Evolutionary conservation across 805 yeast genomes (phyloP), one percentile per base, ranked within the genome.

Genomic region (Yarrowia sp.): DNA sequence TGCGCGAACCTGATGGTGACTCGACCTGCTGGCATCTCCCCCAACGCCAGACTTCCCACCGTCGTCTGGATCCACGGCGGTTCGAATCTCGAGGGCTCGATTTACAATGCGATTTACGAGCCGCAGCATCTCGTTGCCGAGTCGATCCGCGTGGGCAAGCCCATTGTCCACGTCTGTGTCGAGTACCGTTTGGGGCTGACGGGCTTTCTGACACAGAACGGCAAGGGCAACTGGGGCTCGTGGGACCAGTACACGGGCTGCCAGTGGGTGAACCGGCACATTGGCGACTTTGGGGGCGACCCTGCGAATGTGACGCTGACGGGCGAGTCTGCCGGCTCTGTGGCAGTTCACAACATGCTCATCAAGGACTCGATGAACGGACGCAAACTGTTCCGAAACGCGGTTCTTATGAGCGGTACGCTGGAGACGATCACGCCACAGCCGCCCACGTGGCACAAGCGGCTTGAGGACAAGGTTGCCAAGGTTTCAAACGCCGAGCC

Each of bases 191-290:
- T 77, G 3, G 72, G 72, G 14, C 67, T 72, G 9, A 67, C 74
- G 64, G 77, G 83, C 42, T 71, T 78, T 73, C 73, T 71, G 73
- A 79, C 63, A 67, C 72, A 72, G 27, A 71, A 73, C 29, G 72
- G 71, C 6, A 60, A 68, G 14, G 73, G 73, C 4, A 78, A 80
- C 65, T 73, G 73, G 56, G 81, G 80, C 6, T 71, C 80, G 55
- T 76, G 77, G 76, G 84, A 81, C 68, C 84, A 80, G 68, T 69
- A 77, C 53, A 62, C 71, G 33, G 83, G 80, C 0, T 66, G 80
- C 4, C 75, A 76, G 65, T 81, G 84, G 85, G 75, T 76, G 3
- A 72, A 73, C 49, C 65, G 71, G 62, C 70, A 78, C 66, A 80
- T 81, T 62, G 62, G 62, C 22, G 67, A 75, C 44, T 79, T 81